phyloP scores from a whole-genome alignment of 2,329 filamentous ascomycete species.

The Fusarium tupiense region DNA sequence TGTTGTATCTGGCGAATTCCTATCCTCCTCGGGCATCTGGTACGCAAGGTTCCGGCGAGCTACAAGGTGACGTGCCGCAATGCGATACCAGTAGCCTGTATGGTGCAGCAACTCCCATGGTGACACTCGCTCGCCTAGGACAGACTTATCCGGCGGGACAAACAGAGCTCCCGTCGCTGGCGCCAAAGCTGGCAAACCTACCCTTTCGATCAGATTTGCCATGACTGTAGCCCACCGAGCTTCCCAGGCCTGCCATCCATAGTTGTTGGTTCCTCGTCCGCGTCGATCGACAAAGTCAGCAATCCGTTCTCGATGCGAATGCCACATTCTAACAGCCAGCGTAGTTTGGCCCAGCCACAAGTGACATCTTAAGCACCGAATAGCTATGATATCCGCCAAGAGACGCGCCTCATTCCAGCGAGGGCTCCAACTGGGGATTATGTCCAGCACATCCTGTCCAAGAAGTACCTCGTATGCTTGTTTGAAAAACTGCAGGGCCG shows the following conservation, averaged over 20 bases:
- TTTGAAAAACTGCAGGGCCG: slow-evolving; percentile 85
- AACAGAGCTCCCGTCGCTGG: slow-evolving; percentile 58
- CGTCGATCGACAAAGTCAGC: slow-evolving; percentile 81
- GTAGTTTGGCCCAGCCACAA: slow-evolving; percentile 84
- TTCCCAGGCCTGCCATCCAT: slow-evolving; percentile 96
- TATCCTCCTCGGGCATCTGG: slow-evolving; percentile 67
- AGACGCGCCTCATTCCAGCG: slow-evolving; percentile 94
- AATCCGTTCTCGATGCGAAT: slow-evolving; percentile 77
- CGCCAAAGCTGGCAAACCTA: slow-evolving; percentile 61
- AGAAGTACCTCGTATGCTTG: slow-evolving; percentile 87
- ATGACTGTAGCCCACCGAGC: slow-evolving; percentile 74
- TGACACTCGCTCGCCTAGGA: slow-evolving; percentile 66
- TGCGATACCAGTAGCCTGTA: slow-evolving; percentile 72
- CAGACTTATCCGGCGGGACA: slow-evolving; percentile 66
- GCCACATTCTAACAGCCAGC: slow-evolving; percentile 82
- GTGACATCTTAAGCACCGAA: slow-evolving; percentile 84
- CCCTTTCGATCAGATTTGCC: slow-evolving; percentile 67
- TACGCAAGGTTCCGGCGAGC: slow-evolving; percentile 64
- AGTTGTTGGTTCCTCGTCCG: slow-evolving; percentile 86
- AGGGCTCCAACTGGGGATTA: slow-evolving; percentile 88
- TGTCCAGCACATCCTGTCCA: slow-evolving; percentile 84
- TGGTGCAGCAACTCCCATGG: slow-evolving; percentile 74
- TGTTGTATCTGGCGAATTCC: slow-evolving; percentile 60
- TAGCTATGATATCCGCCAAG: slow-evolving; percentile 81
- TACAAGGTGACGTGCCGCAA: slow-evolving; percentile 66